These are phyloP conservation scores for Takashimella koratensis DNA, from an alignment of 1,284 basidiomycete species.

Conservation along the genomic window DNA sequence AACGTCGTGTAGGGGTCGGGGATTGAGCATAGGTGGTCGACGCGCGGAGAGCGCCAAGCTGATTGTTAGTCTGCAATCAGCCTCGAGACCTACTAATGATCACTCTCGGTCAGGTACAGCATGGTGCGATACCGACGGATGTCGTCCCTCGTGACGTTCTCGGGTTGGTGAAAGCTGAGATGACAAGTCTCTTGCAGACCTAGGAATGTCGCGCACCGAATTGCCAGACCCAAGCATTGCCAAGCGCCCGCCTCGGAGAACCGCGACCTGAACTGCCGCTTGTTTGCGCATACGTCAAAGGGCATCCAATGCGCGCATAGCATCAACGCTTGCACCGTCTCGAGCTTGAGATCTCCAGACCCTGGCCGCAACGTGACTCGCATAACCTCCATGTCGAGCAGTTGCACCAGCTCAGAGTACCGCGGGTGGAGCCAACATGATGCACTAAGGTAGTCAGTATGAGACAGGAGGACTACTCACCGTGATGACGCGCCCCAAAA, in stretches of 20 bases:
- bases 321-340: constrained; percentile 21
- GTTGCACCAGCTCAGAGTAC: constrained; percentile 9
- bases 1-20: constrained; percentile 4
- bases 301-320: constrained; percentile 25
- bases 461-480: constrained; percentile 3
- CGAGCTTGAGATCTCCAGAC: constrained; percentile 10
- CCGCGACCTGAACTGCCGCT: constrained; percentile 8
- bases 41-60: constrained; percentile 18
- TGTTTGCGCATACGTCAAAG: constrained; percentile 5
- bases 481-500: constrained; percentile 14
- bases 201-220: constrained; percentile 17
- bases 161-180: constrained; percentile 3
- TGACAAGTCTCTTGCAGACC: constrained; percentile 14
- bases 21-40: constrained; percentile 8
- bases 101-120: constrained; percentile 21
- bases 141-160: constrained; percentile 1
- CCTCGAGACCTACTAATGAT: constrained; percentile 16
- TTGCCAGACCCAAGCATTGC: constrained; percentile 19
- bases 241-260: constrained; percentile 17
- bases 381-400: constrained; percentile 18
- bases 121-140: constrained; percentile 13
- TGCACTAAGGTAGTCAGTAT: background rate
- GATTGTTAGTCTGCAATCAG: background rate
- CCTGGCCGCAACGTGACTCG: constrained; percentile 15
- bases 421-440: constrained; percentile 19